A percentile compares a stretch with the other conserved stretches of the same genome.
Conservation (phyloP, 208 protist species). For the Leishmania aethiopica region DNA sequence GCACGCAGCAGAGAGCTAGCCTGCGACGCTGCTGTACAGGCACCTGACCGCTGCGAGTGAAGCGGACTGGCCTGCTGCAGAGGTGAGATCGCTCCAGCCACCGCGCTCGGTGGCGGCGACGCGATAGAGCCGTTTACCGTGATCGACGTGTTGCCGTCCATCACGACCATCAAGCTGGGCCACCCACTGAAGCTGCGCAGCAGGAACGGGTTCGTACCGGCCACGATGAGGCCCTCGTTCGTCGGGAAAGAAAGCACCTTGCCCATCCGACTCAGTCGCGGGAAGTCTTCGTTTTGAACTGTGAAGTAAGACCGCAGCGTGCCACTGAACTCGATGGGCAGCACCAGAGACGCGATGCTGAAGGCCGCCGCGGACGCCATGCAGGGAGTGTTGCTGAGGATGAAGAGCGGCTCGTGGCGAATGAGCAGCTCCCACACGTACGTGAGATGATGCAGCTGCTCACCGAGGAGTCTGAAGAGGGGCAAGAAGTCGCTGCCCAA, state of each 20-base stretch:
- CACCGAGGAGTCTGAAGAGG: constrained; percentile 67
- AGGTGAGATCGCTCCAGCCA: not conserved
- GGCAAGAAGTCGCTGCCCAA: constrained; percentile 59
- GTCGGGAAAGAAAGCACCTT: constrained; percentile 64
- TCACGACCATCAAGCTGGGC: constrained; percentile 63
- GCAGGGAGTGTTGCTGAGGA: constrained; percentile 82
- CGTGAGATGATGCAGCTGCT: constrained; percentile 78
- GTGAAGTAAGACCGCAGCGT: constrained; percentile 81
- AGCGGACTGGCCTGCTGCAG: not conserved
- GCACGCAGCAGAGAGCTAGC: not conserved
- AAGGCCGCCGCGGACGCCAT: constrained; percentile 69
- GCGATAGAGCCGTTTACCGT: constrained; percentile 30
- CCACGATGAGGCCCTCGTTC: constrained; percentile 59
- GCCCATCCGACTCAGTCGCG: constrained; percentile 63
- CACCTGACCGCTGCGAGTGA: not conserved
- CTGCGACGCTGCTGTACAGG: not conserved
- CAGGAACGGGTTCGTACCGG: constrained; percentile 83
- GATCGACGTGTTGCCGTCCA: constrained; percentile 48
- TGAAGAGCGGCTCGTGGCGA: constrained; percentile 77
- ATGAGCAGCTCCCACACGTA: constrained; percentile 85
- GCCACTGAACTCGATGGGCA: constrained; percentile 75
- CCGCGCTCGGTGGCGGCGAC: constrained; percentile 1
- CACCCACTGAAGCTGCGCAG: constrained; percentile 81
- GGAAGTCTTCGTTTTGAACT: constrained; percentile 77
- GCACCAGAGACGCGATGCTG: constrained; percentile 72